A percentile compares a stretch with the other conserved stretches of the same genome.
Evolutionary conservation across 1,139 yeast genomes (phyloP).

Genomic region (Sugiyamaella grinbergsii): DNA sequence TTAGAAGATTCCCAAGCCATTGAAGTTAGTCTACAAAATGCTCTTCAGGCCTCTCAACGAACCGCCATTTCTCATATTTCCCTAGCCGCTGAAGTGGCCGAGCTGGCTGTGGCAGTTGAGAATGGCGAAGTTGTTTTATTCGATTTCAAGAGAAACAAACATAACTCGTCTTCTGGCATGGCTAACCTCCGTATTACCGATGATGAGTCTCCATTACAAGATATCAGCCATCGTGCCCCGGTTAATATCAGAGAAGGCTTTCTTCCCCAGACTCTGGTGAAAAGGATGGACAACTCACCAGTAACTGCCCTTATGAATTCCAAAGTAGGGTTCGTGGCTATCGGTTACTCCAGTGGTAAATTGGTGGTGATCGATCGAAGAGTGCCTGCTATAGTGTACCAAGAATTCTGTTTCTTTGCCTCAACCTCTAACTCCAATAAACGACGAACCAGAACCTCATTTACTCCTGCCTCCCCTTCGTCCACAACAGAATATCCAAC

Average conservation of each 20-base stretch:
- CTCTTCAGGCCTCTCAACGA: slow-evolving; percentile 48
- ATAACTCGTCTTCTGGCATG: slow-evolving; percentile 31
- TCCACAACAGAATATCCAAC: slow-evolving; percentile 49
- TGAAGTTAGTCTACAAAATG: slow-evolving; percentile 55
- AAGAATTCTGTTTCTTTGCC: slow-evolving; percentile 32
- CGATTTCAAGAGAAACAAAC: slow-evolving; percentile 63
- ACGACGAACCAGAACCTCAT: slow-evolving; percentile 35
- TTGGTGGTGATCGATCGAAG: slow-evolving; percentile 77
- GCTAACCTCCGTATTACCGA: slow-evolving; percentile 22
- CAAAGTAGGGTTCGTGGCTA: slow-evolving; percentile 80
- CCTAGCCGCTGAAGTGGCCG: slow-evolving; percentile 76
- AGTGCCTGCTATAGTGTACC: slow-evolving; percentile 78
- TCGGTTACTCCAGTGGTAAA: slow-evolving; percentile 77
- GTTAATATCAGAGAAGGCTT: slow-evolving; percentile 60
- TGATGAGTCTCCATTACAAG: slow-evolving; percentile 27
- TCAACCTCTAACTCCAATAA: slow-evolving; percentile 25
- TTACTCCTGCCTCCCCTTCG: slow-evolving; percentile 13
- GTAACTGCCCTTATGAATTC: slow-evolving; percentile 69
- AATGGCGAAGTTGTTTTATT: slow-evolving; percentile 78
- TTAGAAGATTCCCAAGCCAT: slow-evolving; percentile 59
- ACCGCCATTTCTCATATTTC: slow-evolving; percentile 61
- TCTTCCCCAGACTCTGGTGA: slow-evolving; percentile 59
- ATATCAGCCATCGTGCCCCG: slow-evolving; percentile 48
- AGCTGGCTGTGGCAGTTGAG: slow-evolving; percentile 66
- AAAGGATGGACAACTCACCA: slow-evolving; percentile 32